A percentile compares a stretch with the other conserved stretches of the same genome.
phyloP scores from a whole-genome alignment of 495 filamentous ascomycete species.

The Xylaria intraflava region DNA sequence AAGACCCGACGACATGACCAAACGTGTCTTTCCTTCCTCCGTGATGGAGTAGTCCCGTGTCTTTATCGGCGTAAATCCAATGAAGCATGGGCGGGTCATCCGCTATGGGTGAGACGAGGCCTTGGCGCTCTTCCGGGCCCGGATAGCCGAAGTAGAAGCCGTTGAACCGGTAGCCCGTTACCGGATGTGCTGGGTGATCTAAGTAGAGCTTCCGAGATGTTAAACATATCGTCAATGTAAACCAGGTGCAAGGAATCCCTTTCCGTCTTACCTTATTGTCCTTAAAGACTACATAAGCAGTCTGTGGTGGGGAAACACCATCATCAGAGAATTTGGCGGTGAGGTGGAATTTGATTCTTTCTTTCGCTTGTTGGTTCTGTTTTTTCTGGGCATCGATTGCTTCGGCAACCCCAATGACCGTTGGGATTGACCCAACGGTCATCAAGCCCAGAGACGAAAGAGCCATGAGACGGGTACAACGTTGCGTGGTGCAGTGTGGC shows the following conservation, averaged over 20 bases:
- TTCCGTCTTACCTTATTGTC: constrained; percentile 36
- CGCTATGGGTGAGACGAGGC: constrained; percentile 51
- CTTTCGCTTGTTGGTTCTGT: constrained; percentile 40
- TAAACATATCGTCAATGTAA: background rate
- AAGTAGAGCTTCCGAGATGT: constrained; percentile 33
- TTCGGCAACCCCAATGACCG: constrained; percentile 44
- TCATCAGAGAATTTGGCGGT: constrained; percentile 40
- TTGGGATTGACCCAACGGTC: constrained; percentile 41
- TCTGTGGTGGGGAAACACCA: constrained; percentile 27
- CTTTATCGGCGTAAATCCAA: constrained; percentile 58
- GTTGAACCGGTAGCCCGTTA: constrained; percentile 48
- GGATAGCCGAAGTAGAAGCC: constrained; percentile 58
- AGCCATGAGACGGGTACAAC: constrained; percentile 17
- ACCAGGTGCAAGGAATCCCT: background rate
- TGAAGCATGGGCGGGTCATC: constrained; percentile 57
- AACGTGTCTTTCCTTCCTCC: constrained; percentile 42
- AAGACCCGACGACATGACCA: constrained; percentile 49
- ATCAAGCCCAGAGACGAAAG: constrained; percentile 39
- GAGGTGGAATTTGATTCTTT: constrained; percentile 46
- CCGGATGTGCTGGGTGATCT: constrained; percentile 37
- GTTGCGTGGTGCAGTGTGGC: background rate
- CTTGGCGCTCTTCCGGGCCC: constrained; percentile 46
- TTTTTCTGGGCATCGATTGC: constrained; percentile 47
- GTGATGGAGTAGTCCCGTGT: constrained; percentile 49
- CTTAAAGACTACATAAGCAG: constrained; percentile 35